Percentiles rank a stretch among this genome's conserved stretches.
These are phyloP conservation scores for Tuber calosporum DNA, from an alignment of 495 filamentous ascomycete species.

Conservation along the genomic window DNA sequence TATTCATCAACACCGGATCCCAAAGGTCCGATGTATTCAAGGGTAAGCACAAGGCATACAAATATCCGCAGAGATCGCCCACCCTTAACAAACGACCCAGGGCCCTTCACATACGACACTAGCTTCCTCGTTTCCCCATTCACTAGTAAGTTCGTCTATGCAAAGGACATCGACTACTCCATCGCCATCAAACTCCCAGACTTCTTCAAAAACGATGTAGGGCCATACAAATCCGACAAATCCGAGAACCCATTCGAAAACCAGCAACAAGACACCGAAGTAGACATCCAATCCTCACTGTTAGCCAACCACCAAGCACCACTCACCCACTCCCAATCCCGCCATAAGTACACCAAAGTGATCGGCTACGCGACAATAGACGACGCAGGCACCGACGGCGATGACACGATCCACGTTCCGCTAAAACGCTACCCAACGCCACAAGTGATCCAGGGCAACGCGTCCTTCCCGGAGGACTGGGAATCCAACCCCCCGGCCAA, in stretches of 20 bases:
- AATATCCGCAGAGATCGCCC: not conserved
- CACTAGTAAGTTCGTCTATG: slow-evolving; percentile 66
- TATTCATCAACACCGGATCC: slow-evolving; percentile 78
- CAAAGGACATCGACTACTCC: slow-evolving; percentile 70
- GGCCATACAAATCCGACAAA: slow-evolving; percentile 16
- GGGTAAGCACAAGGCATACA: slow-evolving; percentile 45
- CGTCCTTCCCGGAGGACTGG: slow-evolving; percentile 49
- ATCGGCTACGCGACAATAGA: slow-evolving; percentile 87
- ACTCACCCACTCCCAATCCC: slow-evolving; percentile 2
- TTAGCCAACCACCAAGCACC: slow-evolving; percentile 47
- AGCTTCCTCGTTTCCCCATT: slow-evolving; percentile 85
- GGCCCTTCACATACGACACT: slow-evolving; percentile 72
- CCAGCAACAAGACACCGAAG: slow-evolving; percentile 32
- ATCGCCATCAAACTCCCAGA: slow-evolving; percentile 62
- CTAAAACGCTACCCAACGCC: slow-evolving; percentile 71
- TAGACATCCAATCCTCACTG: slow-evolving; percentile 50
- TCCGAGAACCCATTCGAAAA: slow-evolving; percentile 42
- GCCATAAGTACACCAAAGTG: slow-evolving; percentile 42
- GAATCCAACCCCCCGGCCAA: slow-evolving; percentile 51
- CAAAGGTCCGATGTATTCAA: slow-evolving; percentile 94
- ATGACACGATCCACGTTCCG: slow-evolving; percentile 75
- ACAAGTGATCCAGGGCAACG: slow-evolving; percentile 66
- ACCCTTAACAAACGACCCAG: not conserved
- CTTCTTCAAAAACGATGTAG: slow-evolving; percentile 64
- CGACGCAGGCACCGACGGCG: slow-evolving; percentile 75